phyloP scores from a whole-genome alignment of 2,329 filamentous ascomycete genomes.

The Alternaria alternata region DNA sequence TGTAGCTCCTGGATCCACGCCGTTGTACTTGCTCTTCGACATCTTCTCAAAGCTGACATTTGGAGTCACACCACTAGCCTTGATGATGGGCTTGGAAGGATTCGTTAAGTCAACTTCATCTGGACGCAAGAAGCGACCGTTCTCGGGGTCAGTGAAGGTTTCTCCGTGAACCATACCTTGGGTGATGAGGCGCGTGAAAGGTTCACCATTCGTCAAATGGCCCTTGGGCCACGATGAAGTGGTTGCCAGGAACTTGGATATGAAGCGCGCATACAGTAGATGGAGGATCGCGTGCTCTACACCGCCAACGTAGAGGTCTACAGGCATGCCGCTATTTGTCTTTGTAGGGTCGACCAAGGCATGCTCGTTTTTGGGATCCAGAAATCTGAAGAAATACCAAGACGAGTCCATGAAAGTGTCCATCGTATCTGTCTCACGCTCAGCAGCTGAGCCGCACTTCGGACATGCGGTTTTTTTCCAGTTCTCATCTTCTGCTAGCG shows the following conservation, averaged over 20 bases:
- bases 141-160: conserved; percentile 78
- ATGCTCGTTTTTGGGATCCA: conserved; percentile 71
- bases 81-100: conserved; percentile 66
- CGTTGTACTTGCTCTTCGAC: conserved; percentile 95
- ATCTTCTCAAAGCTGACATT: conserved; percentile 84
- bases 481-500: conserved; percentile 73
- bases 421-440: conserved; percentile 92
- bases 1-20: conserved; percentile 79
- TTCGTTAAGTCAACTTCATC: conserved; percentile 74
- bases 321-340: conserved; percentile 69
- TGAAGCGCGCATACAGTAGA: conserved; percentile 86
- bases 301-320: conserved; percentile 88
- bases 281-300: conserved; percentile 92
- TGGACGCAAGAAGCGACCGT: conserved; percentile 78
- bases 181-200: conserved; percentile 82
- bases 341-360: conserved; percentile 69
- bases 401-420: conserved; percentile 96
- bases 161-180: conserved; percentile 95
- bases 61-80: conserved; percentile 65
- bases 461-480: conserved; percentile 83
- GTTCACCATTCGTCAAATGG: conserved; percentile 65
- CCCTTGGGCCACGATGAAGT: conserved; percentile 56
- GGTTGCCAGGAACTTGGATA: conserved; percentile 82
- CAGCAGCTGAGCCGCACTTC: conserved; percentile 73
- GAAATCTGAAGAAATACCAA: conserved; percentile 88